Evolutionary conservation across 371 early-diverging fungal species (phyloP).

Genomic region (Circinella umbellata): DNA sequence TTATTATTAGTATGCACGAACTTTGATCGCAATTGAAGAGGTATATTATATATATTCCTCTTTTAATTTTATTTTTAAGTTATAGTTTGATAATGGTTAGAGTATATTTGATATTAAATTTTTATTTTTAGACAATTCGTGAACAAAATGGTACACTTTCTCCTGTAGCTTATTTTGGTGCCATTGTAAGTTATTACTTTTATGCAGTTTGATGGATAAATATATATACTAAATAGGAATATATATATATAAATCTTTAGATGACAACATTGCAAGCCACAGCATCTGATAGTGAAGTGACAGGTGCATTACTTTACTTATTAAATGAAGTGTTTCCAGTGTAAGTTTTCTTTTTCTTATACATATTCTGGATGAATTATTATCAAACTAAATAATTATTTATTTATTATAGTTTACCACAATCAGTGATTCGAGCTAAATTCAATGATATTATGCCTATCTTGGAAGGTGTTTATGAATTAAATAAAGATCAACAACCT

Average conservation of each 20-base stretch:
- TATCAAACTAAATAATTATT: not conserved
- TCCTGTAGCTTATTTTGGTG: slow-evolving; percentile 90
- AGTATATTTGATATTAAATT: too few relatives aligned
- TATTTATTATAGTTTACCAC: slow-evolving; percentile 56
- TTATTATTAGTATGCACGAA: slow-evolving; percentile 62
- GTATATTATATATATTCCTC: slow-evolving; percentile 47
- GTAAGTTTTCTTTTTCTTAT: slow-evolving; percentile 61
- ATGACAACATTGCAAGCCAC: slow-evolving; percentile 68
- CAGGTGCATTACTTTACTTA: slow-evolving; percentile 78
- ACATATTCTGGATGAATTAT: not conserved
- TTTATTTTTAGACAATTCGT: slow-evolving; percentile 63
- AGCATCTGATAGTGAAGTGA: slow-evolving; percentile 53
- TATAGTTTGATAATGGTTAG: not conserved
- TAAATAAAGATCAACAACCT: slow-evolving; percentile 72
- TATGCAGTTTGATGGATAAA: not conserved
- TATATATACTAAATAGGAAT: too few relatives aligned
- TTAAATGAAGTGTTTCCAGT: slow-evolving; percentile 81
- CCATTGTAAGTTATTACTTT: slow-evolving; percentile 65
- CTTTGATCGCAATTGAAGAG: slow-evolving; percentile 89
- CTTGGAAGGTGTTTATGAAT: slow-evolving; percentile 61
- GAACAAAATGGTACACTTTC: slow-evolving; percentile 71
- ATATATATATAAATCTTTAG: too few relatives aligned
- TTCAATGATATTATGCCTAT: slow-evolving; percentile 64
- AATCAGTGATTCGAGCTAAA: slow-evolving; percentile 68
- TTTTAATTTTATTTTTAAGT: not conserved